Base-by-base conservation (phyloP, 495 filamentous ascomycete species). In the Arthonia radiata region DNA sequence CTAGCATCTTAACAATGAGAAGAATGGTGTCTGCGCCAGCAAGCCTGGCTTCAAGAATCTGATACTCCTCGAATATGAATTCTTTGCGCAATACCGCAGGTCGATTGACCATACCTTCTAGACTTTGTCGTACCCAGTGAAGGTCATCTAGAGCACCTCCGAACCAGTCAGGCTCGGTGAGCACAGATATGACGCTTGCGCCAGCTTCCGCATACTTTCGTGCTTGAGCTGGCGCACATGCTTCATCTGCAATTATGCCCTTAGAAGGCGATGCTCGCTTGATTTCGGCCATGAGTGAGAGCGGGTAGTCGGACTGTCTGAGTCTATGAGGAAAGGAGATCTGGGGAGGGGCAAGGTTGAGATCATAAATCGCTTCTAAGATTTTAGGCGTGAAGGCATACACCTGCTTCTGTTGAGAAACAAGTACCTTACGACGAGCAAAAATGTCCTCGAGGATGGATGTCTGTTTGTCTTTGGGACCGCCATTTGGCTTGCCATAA, bases 131-230 rank as follows among this genome's bases (percentile, higher is more conserved):
- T 15, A 92, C 86, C 29, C 71, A 64, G 24, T 79, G 70, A 18
- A 99, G 54, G 43, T 99, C 86, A 28, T 99, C 86, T 28, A 94
- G 78, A 36, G 72, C 82, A 16, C 86, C 86, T 48, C 93, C 94
- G 54, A 99, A 99, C 81, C 81, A 99, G 38, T 93, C 72, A 0
- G 86, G 86, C 48, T 99, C 86, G 0, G 86, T 99, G 28, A 99
- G 64, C 8, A 99, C 89, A 7, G 82, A 93, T 37, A 97, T 94
- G 16, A 89, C 74, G 37, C 83, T 92, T 15, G 86, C 89, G 13
- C 86, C 89, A 9, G 89, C 81, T 5, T 81, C 61, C 8, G 89
- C 89, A 44, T 97, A 99, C 34, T 70, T 74, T 28, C 74, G 66
- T 24, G 86, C 86, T 50, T 99, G 86, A 6, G 70, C 64, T 14